Percentiles rank a stretch among this genome's conserved stretches.
Evolutionary conservation across 768 basidiomycete genomes (phyloP).

Genomic region (Suillus luteus): DNA sequence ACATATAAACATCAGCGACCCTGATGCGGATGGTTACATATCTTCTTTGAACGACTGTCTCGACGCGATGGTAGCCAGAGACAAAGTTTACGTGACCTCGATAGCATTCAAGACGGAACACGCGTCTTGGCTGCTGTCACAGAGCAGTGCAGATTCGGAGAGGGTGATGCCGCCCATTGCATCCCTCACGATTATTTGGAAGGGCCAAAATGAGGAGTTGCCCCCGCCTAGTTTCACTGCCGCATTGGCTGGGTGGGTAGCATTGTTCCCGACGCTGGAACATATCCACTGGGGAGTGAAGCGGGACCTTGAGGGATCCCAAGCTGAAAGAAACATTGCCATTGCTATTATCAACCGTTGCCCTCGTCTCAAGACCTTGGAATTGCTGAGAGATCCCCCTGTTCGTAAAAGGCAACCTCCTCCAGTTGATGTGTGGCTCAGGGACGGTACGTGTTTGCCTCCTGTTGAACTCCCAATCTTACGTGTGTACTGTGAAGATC

Average conservation of each 20-base stretch:
- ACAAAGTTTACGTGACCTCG: conserved; percentile 4
- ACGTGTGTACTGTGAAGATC: neutral
- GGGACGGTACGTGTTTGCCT: neutral
- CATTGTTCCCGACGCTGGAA: conserved; percentile 5
- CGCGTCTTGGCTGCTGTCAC: conserved; percentile 6
- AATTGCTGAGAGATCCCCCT: neutral
- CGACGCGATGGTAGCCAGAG: conserved; percentile 4
- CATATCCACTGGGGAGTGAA: conserved; percentile 6
- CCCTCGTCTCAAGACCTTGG: conserved; percentile 9
- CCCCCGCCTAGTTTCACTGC: conserved; percentile 3
- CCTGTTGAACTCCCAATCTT: neutral
- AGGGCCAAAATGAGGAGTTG: conserved; percentile 3
- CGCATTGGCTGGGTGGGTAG: conserved; percentile 2
- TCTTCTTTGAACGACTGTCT: conserved; percentile 7
- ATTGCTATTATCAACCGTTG: conserved; percentile 1
- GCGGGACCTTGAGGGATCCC: conserved; percentile 2
- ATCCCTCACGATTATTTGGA: conserved; percentile 3
- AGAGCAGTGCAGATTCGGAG: neutral
- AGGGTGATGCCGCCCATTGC: neutral
- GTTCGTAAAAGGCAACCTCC: neutral
- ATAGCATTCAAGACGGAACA: conserved; percentile 7
- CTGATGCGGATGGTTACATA: conserved; percentile 9
- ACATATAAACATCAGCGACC: neutral
- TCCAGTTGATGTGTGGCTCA: conserved; percentile 7
- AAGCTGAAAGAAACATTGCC: conserved; percentile 6